A percentile compares a stretch with the other conserved stretches of the same genome.
phyloP scores from a whole-genome alignment of 345 rosid genomes.

The Moricandia moricandioides region DNA sequence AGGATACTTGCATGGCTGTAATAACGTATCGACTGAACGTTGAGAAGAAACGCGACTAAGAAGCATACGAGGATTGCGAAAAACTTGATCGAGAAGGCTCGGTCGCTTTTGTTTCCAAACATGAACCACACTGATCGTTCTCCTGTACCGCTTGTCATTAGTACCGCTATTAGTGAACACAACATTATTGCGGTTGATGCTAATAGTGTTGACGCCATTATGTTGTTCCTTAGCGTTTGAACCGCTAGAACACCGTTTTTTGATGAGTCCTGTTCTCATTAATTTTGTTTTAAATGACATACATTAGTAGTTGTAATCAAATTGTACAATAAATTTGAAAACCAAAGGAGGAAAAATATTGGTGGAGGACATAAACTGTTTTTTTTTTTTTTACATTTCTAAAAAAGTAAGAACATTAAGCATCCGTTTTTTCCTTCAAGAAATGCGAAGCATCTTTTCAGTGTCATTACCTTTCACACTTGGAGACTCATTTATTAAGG shows the following conservation, averaged over 20 bases:
- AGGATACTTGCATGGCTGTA: slow-evolving; percentile 90
- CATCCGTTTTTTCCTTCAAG: background rate
- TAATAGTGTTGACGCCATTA: slow-evolving; percentile 88
- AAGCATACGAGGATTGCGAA: slow-evolving; percentile 65
- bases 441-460: slow-evolving; percentile 26
- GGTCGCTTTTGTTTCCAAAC: slow-evolving; percentile 57
- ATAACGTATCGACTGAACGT: slow-evolving; percentile 74
- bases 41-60: slow-evolving; percentile 64
- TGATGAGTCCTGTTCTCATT: slow-evolving; percentile 46
- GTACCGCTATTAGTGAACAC: slow-evolving; percentile 67
- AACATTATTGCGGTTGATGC: slow-evolving; percentile 85
- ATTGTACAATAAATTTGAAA: background rate
- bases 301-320: background rate
- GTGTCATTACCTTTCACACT: slow-evolving; percentile 17
- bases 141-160: slow-evolving; percentile 47
- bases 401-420: background rate
- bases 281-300: background rate
- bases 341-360: background rate
- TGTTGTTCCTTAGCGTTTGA: slow-evolving; percentile 84
- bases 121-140: slow-evolving; percentile 40
- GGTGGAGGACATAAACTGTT: background rate
- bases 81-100: slow-evolving; percentile 59
- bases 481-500: slow-evolving; percentile 2
- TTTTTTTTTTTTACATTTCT: background rate
- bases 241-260: slow-evolving; percentile 85